Percentiles rank a stretch among this genome's conserved stretches.
phyloP scores from a whole-genome alignment of 345 rosid species.

The Salix brachista region DNA sequence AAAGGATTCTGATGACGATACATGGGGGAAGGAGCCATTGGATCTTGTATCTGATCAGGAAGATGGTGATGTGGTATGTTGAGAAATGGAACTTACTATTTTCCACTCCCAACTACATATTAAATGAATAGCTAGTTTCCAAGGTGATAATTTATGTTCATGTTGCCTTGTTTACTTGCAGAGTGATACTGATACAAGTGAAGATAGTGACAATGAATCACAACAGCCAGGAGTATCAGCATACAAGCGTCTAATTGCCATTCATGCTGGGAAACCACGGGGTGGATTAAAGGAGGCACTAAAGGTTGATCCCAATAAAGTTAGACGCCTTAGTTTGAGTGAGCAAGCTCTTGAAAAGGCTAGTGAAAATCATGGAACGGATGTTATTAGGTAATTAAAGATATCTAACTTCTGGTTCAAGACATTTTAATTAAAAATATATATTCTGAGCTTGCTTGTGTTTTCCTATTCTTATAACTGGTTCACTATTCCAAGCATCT shows the following conservation, averaged over 20 bases:
- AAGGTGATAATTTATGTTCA: background rate
- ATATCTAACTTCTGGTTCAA: background rate
- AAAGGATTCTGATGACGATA: constrained; percentile 47
- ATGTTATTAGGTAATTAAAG: constrained; percentile 16
- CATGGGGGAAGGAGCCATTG: constrained; percentile 37
- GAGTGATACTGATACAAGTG: constrained; percentile 23
- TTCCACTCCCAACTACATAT: background rate
- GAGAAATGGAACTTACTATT: background rate
- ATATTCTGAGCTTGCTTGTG: background rate
- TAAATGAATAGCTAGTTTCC: background rate
- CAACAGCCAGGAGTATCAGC: constrained; percentile 3
- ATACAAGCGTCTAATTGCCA: constrained; percentile 32
- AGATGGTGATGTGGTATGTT: constrained; percentile 18
- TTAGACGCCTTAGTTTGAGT: constrained; percentile 36
- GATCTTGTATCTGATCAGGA: constrained; percentile 31
- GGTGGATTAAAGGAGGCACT: constrained; percentile 29
- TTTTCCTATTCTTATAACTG: background rate
- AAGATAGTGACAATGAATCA: constrained; percentile 19
- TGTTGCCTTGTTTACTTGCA: constrained; percentile 12
- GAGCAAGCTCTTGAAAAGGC: constrained; percentile 32
- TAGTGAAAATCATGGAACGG: constrained; percentile 19
- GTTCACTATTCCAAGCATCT: constrained; percentile 1
- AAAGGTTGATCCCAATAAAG: constrained; percentile 24
- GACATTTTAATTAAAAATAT: background rate
- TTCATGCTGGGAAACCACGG: constrained; percentile 37